phyloP scores from a whole-genome alignment of 805 yeast genomes.

The Jamesozyma spencerorum region DNA sequence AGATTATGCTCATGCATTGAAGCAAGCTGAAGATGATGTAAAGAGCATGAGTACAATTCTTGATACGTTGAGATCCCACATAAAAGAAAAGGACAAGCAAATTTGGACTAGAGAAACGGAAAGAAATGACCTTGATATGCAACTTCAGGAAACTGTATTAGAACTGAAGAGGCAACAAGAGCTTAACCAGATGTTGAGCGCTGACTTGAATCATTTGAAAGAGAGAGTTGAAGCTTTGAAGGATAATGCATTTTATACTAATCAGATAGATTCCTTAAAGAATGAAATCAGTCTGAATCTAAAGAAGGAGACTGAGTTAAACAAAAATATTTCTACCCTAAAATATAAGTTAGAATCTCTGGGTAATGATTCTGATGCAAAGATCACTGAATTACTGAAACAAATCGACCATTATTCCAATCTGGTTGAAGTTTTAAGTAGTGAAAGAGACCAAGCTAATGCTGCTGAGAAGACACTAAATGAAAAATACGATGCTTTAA shows the following conservation, averaged over 20 bases:
- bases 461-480: slow-evolving; percentile 39
- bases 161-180: slow-evolving; percentile 44
- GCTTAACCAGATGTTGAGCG: slow-evolving; percentile 42
- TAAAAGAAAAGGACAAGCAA: slow-evolving; percentile 44
- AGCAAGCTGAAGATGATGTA: slow-evolving; percentile 43
- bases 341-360: slow-evolving; percentile 51
- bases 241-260: slow-evolving; percentile 37
- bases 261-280: slow-evolving; percentile 46
- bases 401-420: slow-evolving; percentile 37
- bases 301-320: slow-evolving; percentile 56
- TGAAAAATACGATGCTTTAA: slow-evolving; percentile 36
- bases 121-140: slow-evolving; percentile 44
- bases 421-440: slow-evolving; percentile 34
- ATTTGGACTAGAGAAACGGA: slow-evolving; percentile 46
- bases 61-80: slow-evolving; percentile 43
- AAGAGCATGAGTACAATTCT: slow-evolving; percentile 44
- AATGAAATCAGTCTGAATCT: slow-evolving; percentile 44
- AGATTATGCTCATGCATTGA: slow-evolving; percentile 41
- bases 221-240: slow-evolving; percentile 35
- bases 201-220: slow-evolving; percentile 46
- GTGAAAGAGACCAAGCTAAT: slow-evolving; percentile 35
- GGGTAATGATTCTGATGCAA: slow-evolving; percentile 32
- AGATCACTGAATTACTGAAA: slow-evolving; percentile 32
- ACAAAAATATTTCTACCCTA: slow-evolving; percentile 54
- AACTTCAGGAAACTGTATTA: slow-evolving; percentile 45